Evolutionary conservation across 257 asterid species (phyloP), one percentile per base, ranked within the genome.

Genomic region (Petunia axillaris): DNA sequence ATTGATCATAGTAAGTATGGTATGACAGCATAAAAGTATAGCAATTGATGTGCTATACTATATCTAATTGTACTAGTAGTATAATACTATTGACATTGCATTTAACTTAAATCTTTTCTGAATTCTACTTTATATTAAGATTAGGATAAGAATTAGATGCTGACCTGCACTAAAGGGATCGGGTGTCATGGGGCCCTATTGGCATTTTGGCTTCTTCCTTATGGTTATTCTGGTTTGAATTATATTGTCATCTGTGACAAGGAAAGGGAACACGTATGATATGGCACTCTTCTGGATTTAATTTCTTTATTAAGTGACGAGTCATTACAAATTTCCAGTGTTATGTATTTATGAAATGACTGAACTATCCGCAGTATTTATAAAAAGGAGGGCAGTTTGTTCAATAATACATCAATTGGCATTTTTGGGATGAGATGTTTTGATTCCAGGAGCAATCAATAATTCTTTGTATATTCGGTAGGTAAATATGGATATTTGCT

Each of bases 121-220:
- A 25, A 25, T 25, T 25, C 25, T 25, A 25, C 25, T 25, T 25
- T 25, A 52, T 70, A 0, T 2, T 48, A 35, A 35, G 77, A 52
- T 50, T 71, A 71, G 35, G 77, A 71, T 71, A 71, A 71, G 62
- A 71, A 50, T 50, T 35, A 48, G 77, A 88, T 90, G 90, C 85
- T 71, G 91, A 92, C 88, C 77, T 81, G 82, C 90, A 90, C 85
- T 86, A 59, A 83, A 79, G 48, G 81, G 37, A 25, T 25, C 25
- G 25, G 35, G 70, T 48, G 16, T 5, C 10, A 55, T 76, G 63
- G 85, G 87, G 79, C 78, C 93, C 81, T 40, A 40, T 14, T 44
- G 43, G 10, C 13, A 38, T 68, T 37, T 53, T 70, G 65, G 43
- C 0, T 70, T 70, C 0, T 48, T 35, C 25, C 25, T 70, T 70